Percentiles rank a stretch among this genome's conserved stretches.
phyloP scores from a whole-genome alignment of 2,329 filamentous ascomycete genomes.

The Arthroderma sp. region DNA sequence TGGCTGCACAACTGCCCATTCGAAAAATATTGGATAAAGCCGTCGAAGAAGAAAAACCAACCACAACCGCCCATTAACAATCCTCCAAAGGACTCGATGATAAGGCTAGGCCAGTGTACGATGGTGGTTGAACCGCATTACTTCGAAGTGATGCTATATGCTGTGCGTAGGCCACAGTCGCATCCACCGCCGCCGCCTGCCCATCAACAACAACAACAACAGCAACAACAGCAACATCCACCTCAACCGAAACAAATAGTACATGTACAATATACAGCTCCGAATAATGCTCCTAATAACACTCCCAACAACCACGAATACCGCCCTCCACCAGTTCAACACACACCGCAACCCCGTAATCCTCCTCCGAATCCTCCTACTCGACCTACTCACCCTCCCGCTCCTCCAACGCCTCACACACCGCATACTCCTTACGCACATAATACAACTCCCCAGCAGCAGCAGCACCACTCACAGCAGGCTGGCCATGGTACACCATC shows the following conservation, averaged over 20 bases:
- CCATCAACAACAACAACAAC: constrained; percentile 15
- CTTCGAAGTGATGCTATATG: constrained; percentile 46
- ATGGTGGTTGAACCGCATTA: constrained; percentile 51
- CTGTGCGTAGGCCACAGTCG: constrained; percentile 37
- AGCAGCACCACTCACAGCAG: background rate
- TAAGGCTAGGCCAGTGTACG: constrained; percentile 43
- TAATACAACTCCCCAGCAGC: constrained; percentile 2
- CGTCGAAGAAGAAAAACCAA: constrained; percentile 41
- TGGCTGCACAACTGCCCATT: constrained; percentile 44
- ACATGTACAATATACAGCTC: constrained; percentile 30
- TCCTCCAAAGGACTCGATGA: constrained; percentile 40
- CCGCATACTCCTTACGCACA: background rate
- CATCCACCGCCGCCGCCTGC: background rate
- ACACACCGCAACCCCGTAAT: constrained; percentile 9
- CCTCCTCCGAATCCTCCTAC: background rate
- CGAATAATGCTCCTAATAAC: constrained; percentile 16
- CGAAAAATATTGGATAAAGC: constrained; percentile 46
- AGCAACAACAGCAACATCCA: background rate
- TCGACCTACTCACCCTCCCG: constrained; percentile 2
- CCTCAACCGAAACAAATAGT: constrained; percentile 26
- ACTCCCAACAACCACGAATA: constrained; percentile 30
- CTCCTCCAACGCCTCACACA: background rate
- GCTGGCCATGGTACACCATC: too few relatives aligned
- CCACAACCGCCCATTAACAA: constrained; percentile 33
- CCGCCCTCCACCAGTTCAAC: constrained; percentile 24